Evolutionary conservation across 169 alveolate species (phyloP).

Genomic region (Blepharisma undulans): DNA sequence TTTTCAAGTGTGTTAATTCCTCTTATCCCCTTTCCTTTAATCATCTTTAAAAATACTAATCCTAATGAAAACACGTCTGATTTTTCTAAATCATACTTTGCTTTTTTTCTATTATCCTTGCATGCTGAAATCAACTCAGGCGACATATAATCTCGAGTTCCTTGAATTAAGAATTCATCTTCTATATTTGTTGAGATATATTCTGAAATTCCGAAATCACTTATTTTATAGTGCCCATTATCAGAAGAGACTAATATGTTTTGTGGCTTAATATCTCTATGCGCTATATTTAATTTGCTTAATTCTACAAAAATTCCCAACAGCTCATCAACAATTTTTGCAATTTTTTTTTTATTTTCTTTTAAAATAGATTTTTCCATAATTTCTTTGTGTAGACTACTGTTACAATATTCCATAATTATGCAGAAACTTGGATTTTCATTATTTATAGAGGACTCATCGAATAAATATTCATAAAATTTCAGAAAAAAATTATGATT

Average conservation of each 20-base stretch:
- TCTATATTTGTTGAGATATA: conserved; percentile 46
- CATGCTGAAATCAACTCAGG: not conserved
- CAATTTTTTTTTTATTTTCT: not conserved
- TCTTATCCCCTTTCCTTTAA: not conserved
- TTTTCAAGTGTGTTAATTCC: not conserved
- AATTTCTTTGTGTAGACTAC: not conserved
- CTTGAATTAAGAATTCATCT: not conserved
- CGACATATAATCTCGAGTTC: not conserved
- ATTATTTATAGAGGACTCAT: too few species aligned
- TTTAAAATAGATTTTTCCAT: not conserved
- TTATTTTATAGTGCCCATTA: conserved; percentile 82
- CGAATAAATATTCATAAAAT: too few species aligned
- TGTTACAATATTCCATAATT: not conserved
- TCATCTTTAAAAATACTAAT: not conserved
- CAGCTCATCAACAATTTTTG: not conserved
- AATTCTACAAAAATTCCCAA: not conserved
- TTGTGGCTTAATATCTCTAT: conserved; percentile 92
- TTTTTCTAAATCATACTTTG: not conserved
- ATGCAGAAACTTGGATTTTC: not conserved
- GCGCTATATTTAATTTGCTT: conserved; percentile 64
- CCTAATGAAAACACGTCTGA: not conserved
- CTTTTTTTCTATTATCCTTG: too few species aligned
- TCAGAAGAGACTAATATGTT: conserved; percentile 87
- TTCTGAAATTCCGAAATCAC: conserved; percentile 91
- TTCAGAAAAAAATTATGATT: too few species aligned